phyloP scores from a whole-genome alignment of 108 stramenopile species.

The Pseudonitzschia pungens region DNA sequence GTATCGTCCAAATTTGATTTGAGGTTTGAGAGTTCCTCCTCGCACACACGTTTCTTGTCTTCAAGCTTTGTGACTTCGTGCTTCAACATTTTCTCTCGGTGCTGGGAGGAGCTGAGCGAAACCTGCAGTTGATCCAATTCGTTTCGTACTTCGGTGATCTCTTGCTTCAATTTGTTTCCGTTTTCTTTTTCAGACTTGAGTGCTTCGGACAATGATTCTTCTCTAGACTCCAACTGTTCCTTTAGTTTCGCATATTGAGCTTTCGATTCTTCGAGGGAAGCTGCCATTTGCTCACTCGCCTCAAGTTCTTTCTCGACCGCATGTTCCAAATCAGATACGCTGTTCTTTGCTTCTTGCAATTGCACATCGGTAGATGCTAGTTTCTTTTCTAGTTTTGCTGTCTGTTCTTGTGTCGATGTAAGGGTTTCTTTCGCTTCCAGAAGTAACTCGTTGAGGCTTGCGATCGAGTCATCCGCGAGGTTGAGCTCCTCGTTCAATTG shows the following conservation, averaged over 20 bases:
- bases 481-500: neutral
- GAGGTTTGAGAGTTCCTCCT: constrained; percentile 8
- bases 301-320: constrained; percentile 13
- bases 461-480: constrained; percentile 5
- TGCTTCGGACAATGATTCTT: constrained; percentile 5
- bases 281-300: constrained; percentile 2
- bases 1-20: constrained; percentile 23
- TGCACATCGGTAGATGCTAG: neutral
- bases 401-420: constrained; percentile 13
- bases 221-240: constrained; percentile 16
- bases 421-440: constrained; percentile 9
- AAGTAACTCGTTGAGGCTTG: constrained; percentile 18
- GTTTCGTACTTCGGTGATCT: constrained; percentile 15
- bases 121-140: constrained; percentile 16
- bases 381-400: neutral
- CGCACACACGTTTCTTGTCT: constrained; percentile 15
- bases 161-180: constrained; percentile 26
- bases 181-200: constrained; percentile 23
- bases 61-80: constrained; percentile 31
- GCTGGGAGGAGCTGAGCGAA: constrained; percentile 34
- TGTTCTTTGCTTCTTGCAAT: constrained; percentile 12
- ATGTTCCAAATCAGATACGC: constrained; percentile 20
- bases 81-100: constrained; percentile 40
- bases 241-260: constrained; percentile 3
- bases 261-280: neutral